Evolutionary conservation across 768 basidiomycete species (phyloP), one percentile per base, ranked within the genome.

Genomic region (Agaricus sinodeliciosus): DNA sequence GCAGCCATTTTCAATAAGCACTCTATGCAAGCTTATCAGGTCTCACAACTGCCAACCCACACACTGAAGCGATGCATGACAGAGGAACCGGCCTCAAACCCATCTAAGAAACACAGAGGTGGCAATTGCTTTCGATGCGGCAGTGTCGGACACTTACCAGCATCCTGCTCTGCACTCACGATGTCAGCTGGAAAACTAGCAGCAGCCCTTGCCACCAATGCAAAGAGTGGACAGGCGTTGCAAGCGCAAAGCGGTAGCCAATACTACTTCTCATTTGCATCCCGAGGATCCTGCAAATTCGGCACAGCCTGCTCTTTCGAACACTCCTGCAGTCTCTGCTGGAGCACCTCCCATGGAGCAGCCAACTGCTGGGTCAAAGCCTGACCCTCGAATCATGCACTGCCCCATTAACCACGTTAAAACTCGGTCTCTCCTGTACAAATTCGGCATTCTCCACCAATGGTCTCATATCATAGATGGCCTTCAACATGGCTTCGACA

Each of bases 311-410:
- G 68, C 60, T 34, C 28, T 31, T 52, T 56, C 49, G 28, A 48
- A 54, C 71, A 72, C 50, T 52, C 28, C 9, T 72, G 69, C 59
- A 65, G 59, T 50, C 51, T 72, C 57, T 70, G 69, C 52, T 43
- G 51, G 6, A 43, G 51, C 36, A 9, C 28, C 2, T 19, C 34
- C 22, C 69, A 72, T 52, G 69, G 67, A 6, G 70, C 71, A 1
- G 47, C 49, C 2, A 11, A 12, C 42, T 72, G 72, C 61, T 26
- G 37, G 2, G 15, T 39, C 40, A 3, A 36, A 28, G 40, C 15
- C 47, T 69, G 67, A 72, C 56, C 68, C 69, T 1, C 59, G 67
- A 3, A n/a, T 5, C 0, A 68, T 74, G 0, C 54, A 61, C 8
- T 68, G 69, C 0, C 70, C 72, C 6, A 49, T 75, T 3, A 48